These are phyloP conservation scores for Plasmodium cynomolgi DNA, from an alignment of 169 alveolate species.

Conservation along the genomic window DNA sequence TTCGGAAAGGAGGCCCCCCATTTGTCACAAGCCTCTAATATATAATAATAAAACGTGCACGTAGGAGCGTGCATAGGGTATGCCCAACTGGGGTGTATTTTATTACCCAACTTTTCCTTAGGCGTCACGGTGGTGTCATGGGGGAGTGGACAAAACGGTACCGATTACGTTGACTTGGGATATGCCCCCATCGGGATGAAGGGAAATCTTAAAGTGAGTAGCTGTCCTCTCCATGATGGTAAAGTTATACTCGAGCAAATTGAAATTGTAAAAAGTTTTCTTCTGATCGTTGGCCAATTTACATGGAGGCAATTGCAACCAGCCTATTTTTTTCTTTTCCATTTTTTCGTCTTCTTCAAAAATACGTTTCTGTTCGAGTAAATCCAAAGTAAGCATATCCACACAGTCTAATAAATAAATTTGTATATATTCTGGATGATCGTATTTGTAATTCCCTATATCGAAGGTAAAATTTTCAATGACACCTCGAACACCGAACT, in stretches of 20 bases:
- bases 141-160: conserved; percentile 30
- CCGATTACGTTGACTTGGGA: conserved; percentile 63
- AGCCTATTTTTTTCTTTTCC: conserved; percentile 40
- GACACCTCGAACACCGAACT: conserved; percentile 71
- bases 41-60: not conserved
- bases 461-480: conserved; percentile 65
- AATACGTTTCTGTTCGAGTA: conserved; percentile 50
- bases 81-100: not conserved
- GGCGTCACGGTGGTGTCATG: not conserved
- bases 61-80: not conserved
- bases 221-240: conserved; percentile 60
- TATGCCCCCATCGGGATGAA: conserved; percentile 69
- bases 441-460: conserved; percentile 57
- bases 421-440: conserved; percentile 65
- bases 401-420: conserved; percentile 51
- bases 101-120: too few relatives aligned
- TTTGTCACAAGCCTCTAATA: not conserved
- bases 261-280: conserved; percentile 61
- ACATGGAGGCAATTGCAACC: conserved; percentile 63
- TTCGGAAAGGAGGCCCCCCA: not conserved
- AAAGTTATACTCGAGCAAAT: conserved; percentile 44
- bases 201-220: conserved; percentile 59
- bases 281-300: conserved; percentile 24
- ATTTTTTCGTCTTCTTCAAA: conserved; percentile 73
- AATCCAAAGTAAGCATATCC: conserved; percentile 65